Percentiles rank a stretch among this genome's conserved stretches.
These are phyloP conservation scores for Lichtheimia ornata DNA, from an alignment of 371 early-diverging fungal species.

Conservation along the genomic window DNA sequence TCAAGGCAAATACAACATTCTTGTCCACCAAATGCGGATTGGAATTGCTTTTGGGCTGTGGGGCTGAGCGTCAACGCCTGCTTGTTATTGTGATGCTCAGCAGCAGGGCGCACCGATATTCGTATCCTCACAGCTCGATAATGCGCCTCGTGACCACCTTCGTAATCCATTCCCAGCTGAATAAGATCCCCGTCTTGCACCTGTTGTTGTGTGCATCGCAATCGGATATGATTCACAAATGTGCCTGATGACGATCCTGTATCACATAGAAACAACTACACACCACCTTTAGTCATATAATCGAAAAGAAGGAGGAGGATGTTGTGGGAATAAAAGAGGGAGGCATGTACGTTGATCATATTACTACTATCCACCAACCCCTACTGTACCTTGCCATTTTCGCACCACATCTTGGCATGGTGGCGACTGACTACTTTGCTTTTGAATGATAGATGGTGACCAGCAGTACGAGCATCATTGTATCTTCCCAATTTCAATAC, in stretches of 20 bases:
- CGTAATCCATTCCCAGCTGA: conserved; percentile 89
- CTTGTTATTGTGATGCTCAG: not conserved
- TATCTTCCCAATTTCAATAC: conserved; percentile 78
- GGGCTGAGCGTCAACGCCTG: not conserved
- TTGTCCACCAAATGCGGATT: conserved; percentile 17
- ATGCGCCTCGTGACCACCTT: conserved; percentile 76
- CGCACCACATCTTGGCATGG: conserved; percentile 93
- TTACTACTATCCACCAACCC: not conserved
- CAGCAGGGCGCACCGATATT: conserved; percentile 54
- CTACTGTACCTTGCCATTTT: conserved; percentile 38
- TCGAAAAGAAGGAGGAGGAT: not conserved
- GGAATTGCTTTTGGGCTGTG: not conserved
- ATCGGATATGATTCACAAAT: conserved; percentile 84
- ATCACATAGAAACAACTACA: conserved; percentile 77
- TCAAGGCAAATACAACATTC: conserved; percentile 98
- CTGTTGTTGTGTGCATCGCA: conserved; percentile 68
- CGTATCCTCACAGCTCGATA: conserved; percentile 81
- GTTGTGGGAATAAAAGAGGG: conserved; percentile 10
- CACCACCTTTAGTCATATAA: not conserved
- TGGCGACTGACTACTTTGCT: conserved; percentile 91
- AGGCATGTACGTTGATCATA: conserved; percentile 2
- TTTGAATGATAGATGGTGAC: conserved; percentile 81
- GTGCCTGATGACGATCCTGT: conserved; percentile 89
- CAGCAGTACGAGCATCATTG: conserved; percentile 60
- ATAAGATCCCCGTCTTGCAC: conserved; percentile 81